Percentiles rank a stretch among this genome's conserved stretches.
phyloP scores from a whole-genome alignment of 371 early-diverging fungal genomes.

The Syncephalastrum racemosum region DNA sequence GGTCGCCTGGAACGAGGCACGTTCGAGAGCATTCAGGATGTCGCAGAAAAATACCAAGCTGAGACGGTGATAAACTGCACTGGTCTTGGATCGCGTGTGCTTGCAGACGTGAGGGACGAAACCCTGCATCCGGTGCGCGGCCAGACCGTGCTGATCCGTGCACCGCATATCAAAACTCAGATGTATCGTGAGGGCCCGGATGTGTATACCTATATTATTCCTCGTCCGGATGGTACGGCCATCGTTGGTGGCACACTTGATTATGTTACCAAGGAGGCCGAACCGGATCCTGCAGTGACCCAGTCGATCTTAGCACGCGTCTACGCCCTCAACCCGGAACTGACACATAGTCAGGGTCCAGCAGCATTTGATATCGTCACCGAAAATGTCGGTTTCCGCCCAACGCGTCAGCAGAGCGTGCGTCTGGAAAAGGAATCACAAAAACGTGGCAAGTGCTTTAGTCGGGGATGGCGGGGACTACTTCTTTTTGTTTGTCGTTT shows the following conservation, averaged over 20 bases:
- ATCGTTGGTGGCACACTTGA: slow-evolving; percentile 62
- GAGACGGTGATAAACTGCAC: slow-evolving; percentile 74
- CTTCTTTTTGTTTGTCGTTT: neutral
- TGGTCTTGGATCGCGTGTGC: slow-evolving; percentile 57
- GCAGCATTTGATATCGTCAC: slow-evolving; percentile 57
- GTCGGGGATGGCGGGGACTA: neutral
- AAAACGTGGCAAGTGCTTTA: neutral
- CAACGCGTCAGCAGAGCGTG: slow-evolving; percentile 66
- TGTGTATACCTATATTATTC: slow-evolving; percentile 66
- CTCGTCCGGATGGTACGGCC: slow-evolving; percentile 72
- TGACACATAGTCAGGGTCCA: slow-evolving; percentile 43
- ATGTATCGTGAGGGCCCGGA: slow-evolving; percentile 19
- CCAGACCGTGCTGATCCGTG: slow-evolving; percentile 71
- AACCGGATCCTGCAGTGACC: slow-evolving; percentile 28
- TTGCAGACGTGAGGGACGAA: slow-evolving; percentile 70
- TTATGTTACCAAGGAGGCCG: slow-evolving; percentile 21
- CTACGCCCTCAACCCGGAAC: slow-evolving; percentile 34
- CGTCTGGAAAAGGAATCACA: slow-evolving; percentile 64
- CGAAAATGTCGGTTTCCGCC: slow-evolving; percentile 71
- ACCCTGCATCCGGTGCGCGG: slow-evolving; percentile 70
- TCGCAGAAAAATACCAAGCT: slow-evolving; percentile 30
- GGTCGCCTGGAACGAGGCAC: slow-evolving; percentile 46
- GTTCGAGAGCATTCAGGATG: slow-evolving; percentile 55
- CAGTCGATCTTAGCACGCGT: slow-evolving; percentile 28
- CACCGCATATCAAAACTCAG: slow-evolving; percentile 60